Percentiles rank a stretch among this genome's conserved stretches.
Evolutionary conservation across 305 asterid genomes (phyloP).

Genomic region (Plantago rigida): DNA sequence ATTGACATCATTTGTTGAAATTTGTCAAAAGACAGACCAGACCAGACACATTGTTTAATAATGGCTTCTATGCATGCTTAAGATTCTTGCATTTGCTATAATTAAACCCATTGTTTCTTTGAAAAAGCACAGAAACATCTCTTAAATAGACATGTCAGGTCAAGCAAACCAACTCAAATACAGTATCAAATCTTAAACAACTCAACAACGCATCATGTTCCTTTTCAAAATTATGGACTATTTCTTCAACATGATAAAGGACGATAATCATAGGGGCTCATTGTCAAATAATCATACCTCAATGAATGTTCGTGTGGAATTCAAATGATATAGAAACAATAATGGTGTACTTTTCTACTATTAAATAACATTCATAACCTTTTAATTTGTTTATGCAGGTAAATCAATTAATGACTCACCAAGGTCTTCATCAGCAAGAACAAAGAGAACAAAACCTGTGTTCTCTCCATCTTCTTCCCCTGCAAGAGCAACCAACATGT

Average conservation of each 20-base stretch:
- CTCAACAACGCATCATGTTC: not conserved
- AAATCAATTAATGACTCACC: constrained; percentile 27
- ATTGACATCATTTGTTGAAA: not conserved
- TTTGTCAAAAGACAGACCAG: not conserved
- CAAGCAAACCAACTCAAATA: not conserved
- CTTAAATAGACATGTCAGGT: not conserved
- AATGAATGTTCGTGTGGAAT: not conserved
- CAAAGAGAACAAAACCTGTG: constrained; percentile 18
- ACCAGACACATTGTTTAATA: not conserved
- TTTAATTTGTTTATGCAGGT: constrained; percentile 26
- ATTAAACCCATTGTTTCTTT: not conserved
- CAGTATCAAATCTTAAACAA: not conserved
- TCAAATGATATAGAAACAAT: not conserved
- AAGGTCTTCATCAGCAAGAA: constrained; percentile 38
- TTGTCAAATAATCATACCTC: not conserved
- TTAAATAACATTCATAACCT: constrained; percentile 9
- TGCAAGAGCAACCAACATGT: constrained; percentile 21
- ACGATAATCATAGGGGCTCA: not conserved
- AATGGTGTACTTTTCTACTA: not conserved
- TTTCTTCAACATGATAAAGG: not conserved
- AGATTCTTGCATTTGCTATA: too few relatives aligned
- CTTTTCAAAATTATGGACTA: not conserved
- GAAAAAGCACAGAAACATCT: not conserved
- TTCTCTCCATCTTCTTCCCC: constrained; percentile 29
- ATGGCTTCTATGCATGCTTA: not conserved